Evolutionary conservation across 164 flowering plant species (phyloP), one percentile per base, ranked within the genome.

Genomic region (Liquidambar formosana): DNA sequence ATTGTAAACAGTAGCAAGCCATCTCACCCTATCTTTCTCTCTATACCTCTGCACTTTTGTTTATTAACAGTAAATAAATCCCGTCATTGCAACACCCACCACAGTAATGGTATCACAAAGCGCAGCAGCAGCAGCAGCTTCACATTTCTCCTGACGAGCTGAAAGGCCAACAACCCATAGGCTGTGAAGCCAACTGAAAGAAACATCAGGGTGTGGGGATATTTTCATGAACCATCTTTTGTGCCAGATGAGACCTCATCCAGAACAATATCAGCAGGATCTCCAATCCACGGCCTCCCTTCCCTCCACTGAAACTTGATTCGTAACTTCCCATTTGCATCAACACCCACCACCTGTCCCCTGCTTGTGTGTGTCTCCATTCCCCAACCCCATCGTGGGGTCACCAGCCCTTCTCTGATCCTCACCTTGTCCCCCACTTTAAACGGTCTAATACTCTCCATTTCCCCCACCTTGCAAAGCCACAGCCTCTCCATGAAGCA

Each of bases 321-420:
- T 76, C 98, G 80, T 28, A 95, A 73, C 78, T 91, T 93, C 59
- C 97, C 99, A 70, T 93, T 95, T 23, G 98, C 99, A 74, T 95
- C 98, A 5, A 95, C 99, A 1, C 97, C 97, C 5, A 89, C 94
- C 9, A 93, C 88, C 65, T 84, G 68, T 5, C 99, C 99, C 57
- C 76, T 91, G 78, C 98, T 95, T 0, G 96, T 91, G 70, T 89
- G 88, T 1, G 99, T 95, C 80, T 93, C 99, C 99, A 95, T 95
- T 27, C 99, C 99, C 99, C 98, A 95, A 0, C 92, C 99, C 97
- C 97, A 93, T 57, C 99, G 78, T 14, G 99, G 99, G 3, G 86
- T 67, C 48, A 83, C 94, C 69, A 95, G 65, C 49, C 97, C 94
- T 18, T 82, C 86, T 82, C 79, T 83, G n/a, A 93, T 89, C 66